Conservation (phyloP, 371 early-diverging fungal species). For the Mucor sp. region DNA sequence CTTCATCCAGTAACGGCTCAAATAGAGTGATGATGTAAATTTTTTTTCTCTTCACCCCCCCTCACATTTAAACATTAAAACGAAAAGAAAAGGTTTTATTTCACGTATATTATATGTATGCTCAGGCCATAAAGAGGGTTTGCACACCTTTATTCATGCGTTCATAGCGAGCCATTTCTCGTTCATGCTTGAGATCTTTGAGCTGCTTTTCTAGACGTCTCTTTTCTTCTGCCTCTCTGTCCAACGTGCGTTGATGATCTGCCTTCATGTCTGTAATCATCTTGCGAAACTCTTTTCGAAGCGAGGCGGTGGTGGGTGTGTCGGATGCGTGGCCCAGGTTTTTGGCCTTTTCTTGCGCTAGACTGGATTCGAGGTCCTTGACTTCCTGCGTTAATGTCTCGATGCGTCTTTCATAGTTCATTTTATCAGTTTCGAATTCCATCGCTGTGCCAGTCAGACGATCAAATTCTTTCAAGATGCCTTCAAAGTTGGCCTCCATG, state of each 20-base stretch:
- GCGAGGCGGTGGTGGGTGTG: slow-evolving; percentile 53
- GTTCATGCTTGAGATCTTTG: slow-evolving; percentile 59
- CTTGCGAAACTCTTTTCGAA: slow-evolving; percentile 63
- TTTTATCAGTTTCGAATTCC: slow-evolving; percentile 54
- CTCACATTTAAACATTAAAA: not conserved
- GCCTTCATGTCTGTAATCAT: slow-evolving; percentile 58
- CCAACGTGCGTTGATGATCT: slow-evolving; percentile 57
- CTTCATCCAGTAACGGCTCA: slow-evolving; percentile 6
- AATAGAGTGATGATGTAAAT: slow-evolving; percentile 26
- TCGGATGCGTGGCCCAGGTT: slow-evolving; percentile 32
- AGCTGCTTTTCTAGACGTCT: slow-evolving; percentile 49
- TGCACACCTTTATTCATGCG: slow-evolving; percentile 55
- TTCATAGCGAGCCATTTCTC: slow-evolving; percentile 52
- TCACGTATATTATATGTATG: not conserved
- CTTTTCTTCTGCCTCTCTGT: slow-evolving; percentile 58
- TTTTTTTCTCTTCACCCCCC: not conserved
- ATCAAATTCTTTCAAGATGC: slow-evolving; percentile 59
- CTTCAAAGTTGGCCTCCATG: slow-evolving; percentile 57
- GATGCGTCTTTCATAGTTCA: slow-evolving; percentile 48
- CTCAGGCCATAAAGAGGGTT: slow-evolving; percentile 32
- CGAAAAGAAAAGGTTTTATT: not conserved
- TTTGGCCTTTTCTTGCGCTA: slow-evolving; percentile 43
- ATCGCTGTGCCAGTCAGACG: slow-evolving; percentile 55
- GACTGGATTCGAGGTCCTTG: slow-evolving; percentile 33
- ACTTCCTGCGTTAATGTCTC: slow-evolving; percentile 34